Evolutionary conservation across 257 asterid genomes (phyloP).

Genomic region (Penstemon newberryi): DNA sequence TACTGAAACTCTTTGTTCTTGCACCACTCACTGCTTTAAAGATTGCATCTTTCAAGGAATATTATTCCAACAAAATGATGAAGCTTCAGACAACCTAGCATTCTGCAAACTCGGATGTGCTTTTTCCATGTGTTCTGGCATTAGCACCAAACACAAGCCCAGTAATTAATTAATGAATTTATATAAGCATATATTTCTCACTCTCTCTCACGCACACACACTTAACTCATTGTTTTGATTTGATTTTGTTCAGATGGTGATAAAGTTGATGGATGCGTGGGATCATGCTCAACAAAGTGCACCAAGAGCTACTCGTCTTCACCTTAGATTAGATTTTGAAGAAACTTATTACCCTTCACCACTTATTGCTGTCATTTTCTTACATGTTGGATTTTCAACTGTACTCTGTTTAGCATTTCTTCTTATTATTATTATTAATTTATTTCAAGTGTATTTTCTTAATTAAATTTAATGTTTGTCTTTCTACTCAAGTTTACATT

Average conservation of each 20-base stretch:
- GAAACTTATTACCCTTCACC: background rate
- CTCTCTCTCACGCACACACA: background rate
- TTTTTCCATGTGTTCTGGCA: slow-evolving; percentile 63
- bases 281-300: slow-evolving; percentile 80
- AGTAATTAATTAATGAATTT: slow-evolving; percentile 38
- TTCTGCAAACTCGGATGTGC: slow-evolving; percentile 96
- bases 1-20: slow-evolving; percentile 71
- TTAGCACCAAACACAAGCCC: slow-evolving; percentile 64
- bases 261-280: slow-evolving; percentile 78
- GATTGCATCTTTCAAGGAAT: slow-evolving; percentile 69
- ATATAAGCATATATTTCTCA: background rate
- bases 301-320: slow-evolving; percentile 50
- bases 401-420: background rate
- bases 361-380: slow-evolving; percentile 1
- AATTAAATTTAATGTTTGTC: background rate
- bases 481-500: background rate
- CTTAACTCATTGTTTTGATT: background rate
- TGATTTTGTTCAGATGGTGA: slow-evolving; percentile 55
- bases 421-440: background rate
- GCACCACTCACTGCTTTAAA: slow-evolving; percentile 85
- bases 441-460: background rate
- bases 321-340: slow-evolving; percentile 27
- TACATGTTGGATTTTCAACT: background rate
- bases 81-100: slow-evolving; percentile 38
- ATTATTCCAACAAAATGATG: slow-evolving; percentile 8